These are phyloP conservation scores for Elsinoe fawcettii DNA, from an alignment of 2,329 filamentous ascomycete species.

Conservation along the genomic window DNA sequence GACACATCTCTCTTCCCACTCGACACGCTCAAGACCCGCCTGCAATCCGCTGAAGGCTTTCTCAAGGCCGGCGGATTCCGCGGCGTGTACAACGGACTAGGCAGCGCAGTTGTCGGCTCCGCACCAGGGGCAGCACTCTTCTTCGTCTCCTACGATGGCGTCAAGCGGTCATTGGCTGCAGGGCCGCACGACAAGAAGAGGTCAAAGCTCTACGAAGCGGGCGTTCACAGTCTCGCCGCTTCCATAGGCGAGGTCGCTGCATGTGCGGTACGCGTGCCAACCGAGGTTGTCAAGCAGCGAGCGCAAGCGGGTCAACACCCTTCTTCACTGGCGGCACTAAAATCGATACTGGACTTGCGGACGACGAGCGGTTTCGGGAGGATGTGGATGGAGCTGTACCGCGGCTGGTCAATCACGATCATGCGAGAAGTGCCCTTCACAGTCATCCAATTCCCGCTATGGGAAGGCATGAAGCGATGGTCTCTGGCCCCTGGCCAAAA, in stretches of 20 bases:
- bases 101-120: conserved; percentile 79
- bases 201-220: conserved; percentile 25
- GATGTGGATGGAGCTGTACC: conserved; percentile 78
- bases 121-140: conserved; percentile 93
- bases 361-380: conserved; percentile 37
- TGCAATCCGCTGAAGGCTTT: conserved; percentile 75
- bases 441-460: conserved; percentile 92
- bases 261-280: conserved; percentile 85
- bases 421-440: conserved; percentile 96
- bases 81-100: conserved; percentile 88
- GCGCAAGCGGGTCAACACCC: conserved; percentile 82
- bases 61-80: conserved; percentile 77
- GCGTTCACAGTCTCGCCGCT: conserved; percentile 72
- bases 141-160: conserved; percentile 49
- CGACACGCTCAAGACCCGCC: conserved; percentile 96
- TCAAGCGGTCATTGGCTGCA: conserved; percentile 20
- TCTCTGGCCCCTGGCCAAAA: conserved; percentile 33
- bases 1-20: conserved; percentile 95
- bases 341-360: conserved; percentile 52
- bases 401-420: conserved; percentile 86
- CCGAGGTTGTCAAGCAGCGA: conserved; percentile 93
- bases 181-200: not conserved
- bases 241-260: conserved; percentile 83
- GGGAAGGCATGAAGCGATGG: conserved; percentile 84
- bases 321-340: conserved; percentile 58